These are phyloP conservation scores for Penicillium argentinense DNA, from an alignment of 495 filamentous ascomycete species.

Conservation along the genomic window DNA sequence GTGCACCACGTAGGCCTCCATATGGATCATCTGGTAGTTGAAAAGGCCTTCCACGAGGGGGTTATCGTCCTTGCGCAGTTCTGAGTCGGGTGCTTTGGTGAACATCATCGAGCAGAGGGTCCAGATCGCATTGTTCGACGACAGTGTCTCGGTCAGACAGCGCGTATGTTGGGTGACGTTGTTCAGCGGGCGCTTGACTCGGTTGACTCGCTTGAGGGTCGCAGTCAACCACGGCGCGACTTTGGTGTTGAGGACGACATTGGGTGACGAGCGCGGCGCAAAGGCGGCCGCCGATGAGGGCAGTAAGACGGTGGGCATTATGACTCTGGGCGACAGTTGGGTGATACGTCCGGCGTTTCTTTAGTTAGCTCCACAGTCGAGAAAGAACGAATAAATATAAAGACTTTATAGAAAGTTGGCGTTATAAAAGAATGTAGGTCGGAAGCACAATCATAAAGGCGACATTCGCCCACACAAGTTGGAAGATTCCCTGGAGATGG, in stretches of 20 bases:
- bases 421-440: conserved; percentile 34
- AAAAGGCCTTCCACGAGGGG: conserved; percentile 87
- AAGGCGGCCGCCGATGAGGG: conserved; percentile 96
- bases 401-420: conserved; percentile 15
- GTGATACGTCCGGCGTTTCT: conserved; percentile 31
- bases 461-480: conserved; percentile 47
- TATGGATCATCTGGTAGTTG: conserved; percentile 92
- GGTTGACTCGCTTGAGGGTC: conserved; percentile 95
- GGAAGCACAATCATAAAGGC: conserved; percentile 40
- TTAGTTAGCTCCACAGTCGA: not conserved
- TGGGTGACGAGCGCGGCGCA: conserved; percentile 91
- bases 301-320: conserved; percentile 89
- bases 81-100: conserved; percentile 83
- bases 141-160: conserved; percentile 95
- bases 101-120: conserved; percentile 92
- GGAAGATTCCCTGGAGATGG: conserved; percentile 1
- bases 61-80: conserved; percentile 82
- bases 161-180: conserved; percentile 94
- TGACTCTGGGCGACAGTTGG: conserved; percentile 39
- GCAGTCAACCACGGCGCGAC: conserved; percentile 98
- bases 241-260: conserved; percentile 89
- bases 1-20: conserved; percentile 98
- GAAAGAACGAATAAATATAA: conserved; percentile 13
- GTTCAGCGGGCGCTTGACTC: conserved; percentile 96
- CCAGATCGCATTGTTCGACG: conserved; percentile 91